Evolutionary conservation across 495 filamentous ascomycete genomes (phyloP), one percentile per base, ranked within the genome.

Genomic region (Penicillium waksmanii): DNA sequence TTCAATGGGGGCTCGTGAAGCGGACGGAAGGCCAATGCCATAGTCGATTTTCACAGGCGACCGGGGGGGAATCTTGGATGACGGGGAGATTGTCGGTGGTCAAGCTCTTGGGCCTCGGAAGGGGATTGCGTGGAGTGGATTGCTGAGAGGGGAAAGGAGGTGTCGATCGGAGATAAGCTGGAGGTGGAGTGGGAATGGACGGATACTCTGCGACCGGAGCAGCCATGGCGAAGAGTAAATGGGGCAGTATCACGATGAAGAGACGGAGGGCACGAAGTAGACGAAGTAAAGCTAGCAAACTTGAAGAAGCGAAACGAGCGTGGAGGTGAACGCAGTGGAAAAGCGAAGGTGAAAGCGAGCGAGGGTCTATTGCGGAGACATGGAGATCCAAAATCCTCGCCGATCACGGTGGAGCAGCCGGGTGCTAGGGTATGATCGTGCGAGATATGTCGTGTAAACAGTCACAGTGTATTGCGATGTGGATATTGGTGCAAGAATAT

Each of bases 1-100:
- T 53, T 79, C 73, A 42, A 76, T 69, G 36, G 63, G 57, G 0
- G 69, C 73, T 47, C 59, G 73, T 3, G 73, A 75, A 2, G 74
- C 62, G 58, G 63, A 65, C 10, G 75, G 71, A 33, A 73, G 58
- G 35, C 70, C 67, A 18, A 58, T 46, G 19, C 73, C 69, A 33
- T 68, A 60, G 44, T 79, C 74, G 48, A 80, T 74, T 54, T 63
- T 73, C 49, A 80, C 75, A 1, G 79, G 70, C 5, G 80, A 80
- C 33, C 71, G 67, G 11, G 77, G 77, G 76, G 7, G 71, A 70
- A 38, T 63, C 64, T 33, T 78, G 73, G 15, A 77, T 66, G 8
- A 66, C 55, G 3, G 62, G 63, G 27, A 56, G 63, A 51, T 56
- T 65, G 13, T 63, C 69, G 19, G 50, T 49, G 38, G 53, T 59